Conservation (phyloP, 1,284 basidiomycete species). For the Coriolopsis trogii region DNA sequence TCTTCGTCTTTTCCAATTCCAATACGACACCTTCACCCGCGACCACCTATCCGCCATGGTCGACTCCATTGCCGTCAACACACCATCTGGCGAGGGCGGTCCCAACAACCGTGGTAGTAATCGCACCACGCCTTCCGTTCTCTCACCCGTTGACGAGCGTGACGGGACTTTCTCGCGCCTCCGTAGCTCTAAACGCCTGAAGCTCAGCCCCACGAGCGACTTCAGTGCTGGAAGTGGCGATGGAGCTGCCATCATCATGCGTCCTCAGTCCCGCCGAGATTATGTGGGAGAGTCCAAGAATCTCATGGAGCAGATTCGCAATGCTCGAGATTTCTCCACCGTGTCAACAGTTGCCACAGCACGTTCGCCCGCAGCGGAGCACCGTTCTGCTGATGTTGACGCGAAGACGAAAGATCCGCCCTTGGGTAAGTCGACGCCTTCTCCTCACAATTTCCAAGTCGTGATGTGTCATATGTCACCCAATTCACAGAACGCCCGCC, state of each 20-base stretch:
- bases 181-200: slow-evolving; percentile 76
- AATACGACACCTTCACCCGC: slow-evolving; percentile 92
- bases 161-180: slow-evolving; percentile 50
- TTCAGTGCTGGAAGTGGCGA: slow-evolving; percentile 48
- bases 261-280: slow-evolving; percentile 56
- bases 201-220: slow-evolving; percentile 65
- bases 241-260: slow-evolving; percentile 49
- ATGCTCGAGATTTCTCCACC: slow-evolving; percentile 73
- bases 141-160: slow-evolving; percentile 33
- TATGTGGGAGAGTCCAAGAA: slow-evolving; percentile 74
- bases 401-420: slow-evolving; percentile 1
- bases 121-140: slow-evolving; percentile 28
- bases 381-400: slow-evolving; percentile 6
- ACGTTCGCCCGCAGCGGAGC: slow-evolving; percentile 24
- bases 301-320: slow-evolving; percentile 77
- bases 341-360: slow-evolving; percentile 59
- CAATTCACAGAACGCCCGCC: slow-evolving; percentile 14
- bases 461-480: not conserved
- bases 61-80: slow-evolving; percentile 84
- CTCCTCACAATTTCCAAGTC: too few species aligned
- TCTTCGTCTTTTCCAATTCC: slow-evolving; percentile 85
- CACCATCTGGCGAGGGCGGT: slow-evolving; percentile 57
- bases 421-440: slow-evolving; percentile 4
- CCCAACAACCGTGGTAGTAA: slow-evolving; percentile 38
- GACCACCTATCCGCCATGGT: slow-evolving; percentile 91